Evolutionary conservation across 768 basidiomycete genomes (phyloP), one percentile per base, ranked within the genome.

Genomic region (Russula sp.): DNA sequence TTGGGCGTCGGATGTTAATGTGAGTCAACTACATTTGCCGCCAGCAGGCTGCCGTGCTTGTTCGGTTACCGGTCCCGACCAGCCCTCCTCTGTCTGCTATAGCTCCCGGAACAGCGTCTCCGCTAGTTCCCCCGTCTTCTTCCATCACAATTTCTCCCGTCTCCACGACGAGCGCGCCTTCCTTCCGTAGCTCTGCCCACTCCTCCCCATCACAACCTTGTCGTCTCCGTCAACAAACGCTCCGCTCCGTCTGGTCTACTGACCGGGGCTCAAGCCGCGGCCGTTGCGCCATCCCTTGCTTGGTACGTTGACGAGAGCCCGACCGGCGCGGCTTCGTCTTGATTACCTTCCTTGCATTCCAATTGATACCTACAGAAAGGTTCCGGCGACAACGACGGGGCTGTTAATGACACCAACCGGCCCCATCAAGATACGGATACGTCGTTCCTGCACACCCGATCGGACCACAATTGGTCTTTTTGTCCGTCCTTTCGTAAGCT

Each of bases 361-460:
- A 8, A 18, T 35, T 42, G 47, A 44, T 44, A 60, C 13, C 20
- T 22, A 70, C 69, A 1, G 66, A 42, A 68, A 51, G 71, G 70
- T 20, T 60, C 72, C 6, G 55, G 55, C n/a, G 55, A 62, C 58
- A 72, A 70, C 47, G 71, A 73, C 40, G 70, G 72, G 35, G 69
- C 70, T 14, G 69, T 64, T 40, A 48, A 64, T n/a, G 47, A 31
- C 31, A 34, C 64, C 1, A 55, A 64, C 22, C 68, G 70, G 4
- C 31, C 65, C 68, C 51, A 65, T 68, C 47, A 65, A 68, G 49
- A 63, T 73, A 42, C 72, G 27, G 27, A 27, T 27, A 27, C 72
- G 11, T 27, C 70, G 70, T 64, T 34, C 55, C 16, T 70, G 71
- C 61, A 70, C 13, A 40, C 11, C 39, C 39, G 13, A 40, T 40